Evolutionary conservation across 2,329 filamentous ascomycete species (phyloP).

Genomic region (Mycosphaerella sp.): DNA sequence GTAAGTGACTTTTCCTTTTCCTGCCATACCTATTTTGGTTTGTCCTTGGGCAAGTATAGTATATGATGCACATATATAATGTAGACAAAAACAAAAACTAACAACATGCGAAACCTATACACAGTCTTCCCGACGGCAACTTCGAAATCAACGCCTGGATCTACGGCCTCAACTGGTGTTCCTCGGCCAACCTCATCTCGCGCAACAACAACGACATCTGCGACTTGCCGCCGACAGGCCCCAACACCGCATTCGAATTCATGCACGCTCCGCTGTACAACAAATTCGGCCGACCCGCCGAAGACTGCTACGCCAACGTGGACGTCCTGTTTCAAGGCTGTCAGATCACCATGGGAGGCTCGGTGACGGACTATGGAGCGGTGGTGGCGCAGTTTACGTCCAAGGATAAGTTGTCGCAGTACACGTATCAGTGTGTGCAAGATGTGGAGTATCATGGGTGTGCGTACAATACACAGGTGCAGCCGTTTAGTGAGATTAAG

Average conservation of each 20-base stretch:
- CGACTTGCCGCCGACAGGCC: neutral
- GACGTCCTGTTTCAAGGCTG: constrained; percentile 10
- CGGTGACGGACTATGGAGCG: neutral
- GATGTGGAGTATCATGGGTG: constrained; percentile 12
- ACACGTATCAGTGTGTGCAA: constrained; percentile 11
- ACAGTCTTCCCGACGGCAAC: constrained; percentile 7
- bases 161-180: constrained; percentile 16
- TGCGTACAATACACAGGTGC: constrained; percentile 7
- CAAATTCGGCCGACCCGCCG: constrained; percentile 8
- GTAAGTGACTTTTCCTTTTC: constrained; percentile 1
- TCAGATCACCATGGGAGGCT: neutral
- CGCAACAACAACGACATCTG: constrained; percentile 11
- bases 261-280: constrained; percentile 8
- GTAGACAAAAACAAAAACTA: no score
- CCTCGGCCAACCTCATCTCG: constrained; percentile 9
- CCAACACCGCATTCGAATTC: constrained; percentile 10
- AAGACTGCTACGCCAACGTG: constrained; percentile 12
- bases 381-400: neutral
- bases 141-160: constrained; percentile 14
- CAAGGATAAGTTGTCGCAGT: constrained; percentile 2
- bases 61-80: no score
- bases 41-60: no score
- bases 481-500: constrained; percentile 3
- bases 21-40: neutral
- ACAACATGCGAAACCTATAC: neutral